Evolutionary conservation across 179 eudicot species (phyloP).

Genomic region (Beta corolliflora): DNA sequence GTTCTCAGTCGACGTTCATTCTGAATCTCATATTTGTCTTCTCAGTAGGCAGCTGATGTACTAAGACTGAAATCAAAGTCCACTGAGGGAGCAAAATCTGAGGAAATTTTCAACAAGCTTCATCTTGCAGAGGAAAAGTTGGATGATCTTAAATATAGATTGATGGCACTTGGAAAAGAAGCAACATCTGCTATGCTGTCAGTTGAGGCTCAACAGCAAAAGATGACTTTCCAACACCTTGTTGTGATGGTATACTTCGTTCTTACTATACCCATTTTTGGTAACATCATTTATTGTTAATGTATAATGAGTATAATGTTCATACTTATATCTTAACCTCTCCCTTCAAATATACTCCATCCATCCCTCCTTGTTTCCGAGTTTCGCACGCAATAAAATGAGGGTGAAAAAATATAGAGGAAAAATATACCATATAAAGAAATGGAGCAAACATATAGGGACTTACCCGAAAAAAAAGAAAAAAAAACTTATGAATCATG

Average conservation of each 20-base stretch:
- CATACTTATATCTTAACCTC: background rate
- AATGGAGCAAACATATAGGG: too few relatives aligned
- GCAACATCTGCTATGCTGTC: constrained; percentile 81
- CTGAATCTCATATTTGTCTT: constrained; percentile 21
- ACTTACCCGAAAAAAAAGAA: too few relatives aligned
- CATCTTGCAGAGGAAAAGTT: constrained; percentile 66
- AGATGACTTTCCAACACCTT: constrained; percentile 67
- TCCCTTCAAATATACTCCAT: background rate
- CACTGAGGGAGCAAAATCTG: constrained; percentile 46
- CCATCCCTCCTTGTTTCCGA: background rate
- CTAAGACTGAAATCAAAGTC: constrained; percentile 58
- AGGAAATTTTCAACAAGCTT: constrained; percentile 57
- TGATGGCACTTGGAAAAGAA: constrained; percentile 76
- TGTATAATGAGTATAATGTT: background rate
- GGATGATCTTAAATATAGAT: constrained; percentile 64
- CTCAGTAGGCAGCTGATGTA: constrained; percentile 70
- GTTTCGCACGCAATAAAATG: background rate
- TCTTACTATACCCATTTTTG: background rate
- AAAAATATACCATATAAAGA: too few relatives aligned
- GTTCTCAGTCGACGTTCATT: constrained; percentile 13
- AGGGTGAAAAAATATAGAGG: too few relatives aligned
- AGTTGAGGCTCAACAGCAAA: constrained; percentile 81
- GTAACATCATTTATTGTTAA: background rate
- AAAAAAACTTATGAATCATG: background rate
- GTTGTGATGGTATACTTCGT: constrained; percentile 57